A percentile compares a stretch with the other conserved stretches of the same genome.
Conservation (phyloP, 108 stramenopile species). For the Nitzschia sp. region DNA sequence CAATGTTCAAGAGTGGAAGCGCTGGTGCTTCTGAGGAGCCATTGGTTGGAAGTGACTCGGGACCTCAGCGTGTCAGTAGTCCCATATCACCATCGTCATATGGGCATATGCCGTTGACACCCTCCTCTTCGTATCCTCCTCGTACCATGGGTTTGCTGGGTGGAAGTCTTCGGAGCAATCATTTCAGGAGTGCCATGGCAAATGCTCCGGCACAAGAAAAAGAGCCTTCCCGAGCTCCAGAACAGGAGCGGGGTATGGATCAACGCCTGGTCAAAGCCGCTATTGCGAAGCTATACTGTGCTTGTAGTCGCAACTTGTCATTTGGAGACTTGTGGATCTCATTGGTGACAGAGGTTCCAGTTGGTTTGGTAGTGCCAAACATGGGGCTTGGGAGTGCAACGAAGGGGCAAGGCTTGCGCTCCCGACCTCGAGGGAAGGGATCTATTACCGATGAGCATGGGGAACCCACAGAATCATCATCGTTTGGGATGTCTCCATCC, state of each 20-base stretch:
- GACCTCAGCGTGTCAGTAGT: conserved; percentile 11
- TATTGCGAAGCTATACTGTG: conserved; percentile 62
- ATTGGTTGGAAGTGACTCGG: too few relatives aligned
- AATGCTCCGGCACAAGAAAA: conserved; percentile 22
- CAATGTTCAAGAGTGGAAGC: too few relatives aligned
- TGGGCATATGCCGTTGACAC: conserved; percentile 4
- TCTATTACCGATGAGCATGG: conserved; percentile 4
- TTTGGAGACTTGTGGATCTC: conserved; percentile 68
- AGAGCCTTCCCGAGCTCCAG: conserved; percentile 7
- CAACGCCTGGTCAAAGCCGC: conserved; percentile 49
- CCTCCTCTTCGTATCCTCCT: conserved; percentile 38
- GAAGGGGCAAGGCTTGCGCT: neutral
- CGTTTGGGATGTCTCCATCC: conserved; percentile 25
- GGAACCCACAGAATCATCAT: neutral
- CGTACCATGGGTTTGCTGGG: conserved; percentile 17
- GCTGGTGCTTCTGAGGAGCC: too few relatives aligned
- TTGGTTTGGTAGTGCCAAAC: conserved; percentile 3
- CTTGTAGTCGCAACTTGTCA: conserved; percentile 55
- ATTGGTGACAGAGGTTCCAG: conserved; percentile 20
- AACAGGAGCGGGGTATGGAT: conserved; percentile 29
- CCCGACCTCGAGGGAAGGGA: neutral
- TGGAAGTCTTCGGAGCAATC: conserved; percentile 21
- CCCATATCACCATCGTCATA: conserved; percentile 2
- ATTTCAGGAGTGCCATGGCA: conserved; percentile 24
- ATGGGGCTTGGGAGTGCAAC: neutral